phyloP scores from a whole-genome alignment of 2,329 filamentous ascomycete genomes.

The Cytospora paraplurivora region DNA sequence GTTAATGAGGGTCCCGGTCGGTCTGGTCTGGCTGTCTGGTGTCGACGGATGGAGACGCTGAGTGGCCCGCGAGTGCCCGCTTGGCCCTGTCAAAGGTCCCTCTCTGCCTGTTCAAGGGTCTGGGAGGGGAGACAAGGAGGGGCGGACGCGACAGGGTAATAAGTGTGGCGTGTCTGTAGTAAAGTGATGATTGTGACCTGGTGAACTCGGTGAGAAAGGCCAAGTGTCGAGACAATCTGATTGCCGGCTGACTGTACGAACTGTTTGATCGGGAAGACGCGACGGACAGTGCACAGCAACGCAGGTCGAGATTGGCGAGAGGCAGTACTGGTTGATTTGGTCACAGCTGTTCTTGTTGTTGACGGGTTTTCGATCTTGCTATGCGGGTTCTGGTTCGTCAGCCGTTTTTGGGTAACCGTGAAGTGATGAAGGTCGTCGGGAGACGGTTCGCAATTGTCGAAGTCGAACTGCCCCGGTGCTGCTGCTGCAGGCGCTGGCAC shows the following conservation, averaged over 20 bases:
- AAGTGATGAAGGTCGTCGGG: too few species aligned
- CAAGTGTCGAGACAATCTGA: neutral
- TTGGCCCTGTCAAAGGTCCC: neutral
- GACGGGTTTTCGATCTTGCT: too few species aligned
- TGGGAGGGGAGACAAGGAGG: neutral
- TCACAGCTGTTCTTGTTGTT: too few species aligned
- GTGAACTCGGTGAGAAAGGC: neutral
- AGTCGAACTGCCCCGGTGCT: too few species aligned
- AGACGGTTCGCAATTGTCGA: too few species aligned
- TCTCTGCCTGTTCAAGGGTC: neutral
- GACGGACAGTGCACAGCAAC: neutral
- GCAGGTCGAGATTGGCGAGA: too few species aligned
- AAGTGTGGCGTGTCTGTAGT: constrained; percentile 2
- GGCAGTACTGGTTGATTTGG: too few species aligned
- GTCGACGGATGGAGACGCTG: neutral
- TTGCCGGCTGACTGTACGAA: neutral
- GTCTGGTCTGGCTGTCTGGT: neutral
- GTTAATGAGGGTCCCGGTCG: neutral
- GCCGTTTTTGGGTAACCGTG: too few species aligned
- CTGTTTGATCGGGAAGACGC: neutral
- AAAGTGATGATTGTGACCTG: neutral
- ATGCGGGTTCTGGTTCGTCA: too few species aligned
- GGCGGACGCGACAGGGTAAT: neutral
- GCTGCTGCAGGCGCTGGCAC: neutral
- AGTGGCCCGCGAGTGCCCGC: neutral